Base-by-base conservation (phyloP, 1,284 basidiomycete species). In the Heterobasidion parviporum region DNA sequence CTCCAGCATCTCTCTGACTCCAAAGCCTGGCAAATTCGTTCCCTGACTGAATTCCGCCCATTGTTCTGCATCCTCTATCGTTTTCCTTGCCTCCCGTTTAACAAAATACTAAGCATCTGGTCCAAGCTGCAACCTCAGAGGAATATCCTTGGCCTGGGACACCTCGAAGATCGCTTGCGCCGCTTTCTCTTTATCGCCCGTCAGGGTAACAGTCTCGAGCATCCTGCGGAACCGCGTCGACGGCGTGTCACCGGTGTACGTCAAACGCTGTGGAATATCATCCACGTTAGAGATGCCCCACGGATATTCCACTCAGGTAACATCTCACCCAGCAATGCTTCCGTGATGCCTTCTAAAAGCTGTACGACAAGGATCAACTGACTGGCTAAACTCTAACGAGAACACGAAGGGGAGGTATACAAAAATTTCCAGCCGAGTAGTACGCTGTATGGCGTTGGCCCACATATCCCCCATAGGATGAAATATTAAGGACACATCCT, bases 291-390 rank as follows among this genome's bases (percentile, higher is more conserved):
- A 58, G 67, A 38, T 57, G 69, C 60, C 62, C 66, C 59, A 62
- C 67, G 54, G 65, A 71, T 67, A 62, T 71, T 63, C 68, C 69
- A 61, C 54, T 58, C 54, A 51, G 65, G 61, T 60, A 62, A 35
- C 61, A 72, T 57, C 45, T 67, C 65, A 38, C 62, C 58, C 6
- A 60, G 58, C 9, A 67, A 59, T 0, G 69, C 56, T 50, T 66
- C 62, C 20, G 66, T 72, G 57, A 70, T 65, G 1, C 64, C 70
- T 59, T 74, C 68, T 20, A 72, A 72, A 61, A 6, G 72, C 71
- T 74, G 51, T 15, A 16, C 10, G n/a, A 48, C 16, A 48, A 32
- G 12, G 12, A n/a, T 41, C 4, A 20, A 56, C 15, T n/a, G 32
- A 56, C 33, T 18, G 33, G 38, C 3, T 16, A 14, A 20, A 20